Evolutionary conservation across 345 rosid genomes (phyloP), one percentile per base, ranked within the genome.

Genomic region (Cardamine chenopodiifolia): DNA sequence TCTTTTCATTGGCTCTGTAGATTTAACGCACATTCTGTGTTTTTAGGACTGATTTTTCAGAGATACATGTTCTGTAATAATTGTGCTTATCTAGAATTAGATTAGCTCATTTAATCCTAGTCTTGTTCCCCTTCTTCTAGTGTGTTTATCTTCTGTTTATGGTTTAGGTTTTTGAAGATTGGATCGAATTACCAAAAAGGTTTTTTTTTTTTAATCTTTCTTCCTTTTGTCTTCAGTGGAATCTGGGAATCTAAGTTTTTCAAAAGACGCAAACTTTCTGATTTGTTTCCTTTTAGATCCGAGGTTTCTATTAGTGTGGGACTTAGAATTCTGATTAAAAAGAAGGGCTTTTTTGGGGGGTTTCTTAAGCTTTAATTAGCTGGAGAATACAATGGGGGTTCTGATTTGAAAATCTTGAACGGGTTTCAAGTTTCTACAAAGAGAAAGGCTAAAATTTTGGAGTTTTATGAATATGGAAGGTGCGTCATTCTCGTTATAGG

Each of bases 381-480:
- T 74, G 82, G 74, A 74, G 78, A 45, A 28, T 25, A 50, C 53
- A 57, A 18, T 56, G 76, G 66, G 35, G 31, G 77, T 62, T 81
- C 28, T 32, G 65, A 42, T 32, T 76, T 76, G 75, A 31, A 37
- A 60, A 63, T 52, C 73, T 26, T 47, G 9, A 79, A 45, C 25
- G 52, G 77, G 52, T 68, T 77, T 78, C 74, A 57, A 72, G 59
- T 23, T 59, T 48, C 60, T 77, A 62, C 83, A 71, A 81, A 52
- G 50, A 77, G 80, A 68, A 75, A 66, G 71, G 70, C 80, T 64
- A n/a, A 55, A 66, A 23, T 26, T 71, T 68, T 71, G 72, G 74
- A 67, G 75, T 76, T 78, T 28, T 55, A 67, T 80, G 78, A 65
- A 63, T 58, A 73, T 37, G 85, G 89, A 84, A 85, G 83, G 82